Evolutionary conservation across 1,139 yeast genomes (phyloP).

Genomic region (Wickerhamomyces sp.): DNA sequence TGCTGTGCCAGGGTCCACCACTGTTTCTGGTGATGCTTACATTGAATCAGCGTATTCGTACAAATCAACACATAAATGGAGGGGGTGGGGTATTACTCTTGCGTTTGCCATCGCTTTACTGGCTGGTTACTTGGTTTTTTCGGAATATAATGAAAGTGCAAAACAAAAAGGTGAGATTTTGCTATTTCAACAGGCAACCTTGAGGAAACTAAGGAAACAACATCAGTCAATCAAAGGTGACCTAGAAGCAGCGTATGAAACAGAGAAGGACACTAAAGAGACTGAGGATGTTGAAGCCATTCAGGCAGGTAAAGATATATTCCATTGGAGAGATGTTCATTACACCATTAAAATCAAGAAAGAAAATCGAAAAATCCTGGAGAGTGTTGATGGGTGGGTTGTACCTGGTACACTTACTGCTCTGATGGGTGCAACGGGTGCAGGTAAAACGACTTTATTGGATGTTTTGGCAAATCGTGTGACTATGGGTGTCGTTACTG

Average conservation of each 20-base stretch:
- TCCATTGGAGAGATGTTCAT: constrained; percentile 77
- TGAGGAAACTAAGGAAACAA: constrained; percentile 30
- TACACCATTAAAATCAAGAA: constrained; percentile 66
- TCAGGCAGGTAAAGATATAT: constrained; percentile 39
- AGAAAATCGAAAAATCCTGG: constrained; percentile 59
- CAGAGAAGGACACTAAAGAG: constrained; percentile 13
- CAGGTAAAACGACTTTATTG: constrained; percentile 77
- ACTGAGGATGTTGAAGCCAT: constrained; percentile 19
- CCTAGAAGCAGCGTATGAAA: constrained; percentile 22
- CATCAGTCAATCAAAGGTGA: constrained; percentile 14
- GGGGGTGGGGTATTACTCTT: constrained; percentile 67
- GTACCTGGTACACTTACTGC: constrained; percentile 75
- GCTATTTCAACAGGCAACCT: constrained; percentile 51
- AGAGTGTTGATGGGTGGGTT: constrained; percentile 79
- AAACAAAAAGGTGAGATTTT: constrained; percentile 81
- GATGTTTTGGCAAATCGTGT: constrained; percentile 77
- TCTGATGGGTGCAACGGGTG: constrained; percentile 85
- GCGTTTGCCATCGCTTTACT: constrained; percentile 30
- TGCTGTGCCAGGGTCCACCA: constrained; percentile 47
- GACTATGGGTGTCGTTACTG: constrained; percentile 73
- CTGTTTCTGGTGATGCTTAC: constrained; percentile 57
- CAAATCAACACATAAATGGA: constrained; percentile 64
- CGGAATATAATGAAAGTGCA: constrained; percentile 67
- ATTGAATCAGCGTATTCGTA: constrained; percentile 52
- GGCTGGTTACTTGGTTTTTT: constrained; percentile 39